Base-by-base conservation (phyloP, 164 flowering plant genomes). In the Stephania cephalantha region DNA sequence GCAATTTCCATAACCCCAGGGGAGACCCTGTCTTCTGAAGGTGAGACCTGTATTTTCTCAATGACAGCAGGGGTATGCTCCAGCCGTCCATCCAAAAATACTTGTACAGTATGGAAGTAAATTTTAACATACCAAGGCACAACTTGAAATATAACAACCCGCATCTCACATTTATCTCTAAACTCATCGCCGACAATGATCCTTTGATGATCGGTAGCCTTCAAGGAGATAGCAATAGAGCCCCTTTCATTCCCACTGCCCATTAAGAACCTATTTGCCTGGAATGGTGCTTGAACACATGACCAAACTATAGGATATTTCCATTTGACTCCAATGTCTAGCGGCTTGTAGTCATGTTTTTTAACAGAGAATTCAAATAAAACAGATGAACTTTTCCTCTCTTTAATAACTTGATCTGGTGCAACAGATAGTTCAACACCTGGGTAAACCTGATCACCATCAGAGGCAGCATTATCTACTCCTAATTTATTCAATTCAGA, bases 191-290 rank as follows among this genome's bases (percentile, higher is more conserved):
- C 25, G 70, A 71, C 74, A 52, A 69, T 46, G 15, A 82, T 68
- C 20, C 69, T 75, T 68, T 80, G 74, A 29, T 71, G 67, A 42
- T 75, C 77, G 31, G 86, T 82, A 75, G 95, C 83, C 79, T 79
- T 85, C 79, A 95, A 83, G 63, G 88, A 85, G 77, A 95, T 85
- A 70, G 96, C 97, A 78, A 95, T 90, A 31, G 95, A 87, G 81
- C 99, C 99, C 78, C 97, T 90, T 85, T 91, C 97, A 83, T 93
- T 93, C 75, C 99, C 99, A 83, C 97, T 95, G 75, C 99, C 99
- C 88, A 92, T 90, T 74, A 93, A 82, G 78, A 90, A 95, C 83
- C 99, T 88, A 81, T 80, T 92, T 52, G 89, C 86, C 72, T 80
- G 91, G 68, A 93, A 84, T 44, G 98, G 99, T 76, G 97, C 87